Base-by-base conservation (phyloP, 2,329 filamentous ascomycete genomes). In the Ascochyta lentis region DNA sequence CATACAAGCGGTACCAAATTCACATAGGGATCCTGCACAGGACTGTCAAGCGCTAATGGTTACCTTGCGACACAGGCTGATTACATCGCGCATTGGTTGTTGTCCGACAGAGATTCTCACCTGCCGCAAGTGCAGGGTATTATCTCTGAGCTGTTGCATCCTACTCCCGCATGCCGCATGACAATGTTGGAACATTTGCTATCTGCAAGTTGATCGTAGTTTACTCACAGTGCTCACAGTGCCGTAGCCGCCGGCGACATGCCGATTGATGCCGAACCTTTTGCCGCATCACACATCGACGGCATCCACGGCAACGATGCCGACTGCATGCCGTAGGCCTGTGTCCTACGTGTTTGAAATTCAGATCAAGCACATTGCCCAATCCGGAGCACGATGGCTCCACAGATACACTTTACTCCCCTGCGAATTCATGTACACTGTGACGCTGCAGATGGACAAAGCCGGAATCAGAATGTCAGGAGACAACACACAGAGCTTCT, bases 231-330 rank as follows among this genome's bases (percentile, higher is more conserved):
- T n/a, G 19, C 15, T 44, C 12, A 22, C 38, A 49, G 15, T 40
- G 16, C 19, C 13, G 41, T 16, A 3, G 23, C 13, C 40, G 24
- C 37, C 31, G 27, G 35, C 22, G 16, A 42, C 1, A 42, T 55
- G 53, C 53, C 47, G 53, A 55, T n/a, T 13, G 24, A 33, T 55
- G 53, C 47, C 53, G 53, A 19, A 31, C 10, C 6, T 2, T 15
- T 2, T 37, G 53, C 46, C 53, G 41, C 4, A 31, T 15, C n/a
- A 50, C 24, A 33, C 15, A 12, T 15, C 6, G 23, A 16, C 46
- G 27, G 39, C 51, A 45, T 5, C 0, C 4, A 29, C 16, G 34
- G 16, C 41, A 45, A 19, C 37, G 23, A 1, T 45, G 41, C 41
- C 53, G 53, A 50, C 9, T 3, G 9, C 7, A n/a, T 49, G 41